Evolutionary conservation across 176 grass and related monocot genomes (phyloP), one percentile per base, ranked within the genome.

Genomic region (Carex kokanica): DNA sequence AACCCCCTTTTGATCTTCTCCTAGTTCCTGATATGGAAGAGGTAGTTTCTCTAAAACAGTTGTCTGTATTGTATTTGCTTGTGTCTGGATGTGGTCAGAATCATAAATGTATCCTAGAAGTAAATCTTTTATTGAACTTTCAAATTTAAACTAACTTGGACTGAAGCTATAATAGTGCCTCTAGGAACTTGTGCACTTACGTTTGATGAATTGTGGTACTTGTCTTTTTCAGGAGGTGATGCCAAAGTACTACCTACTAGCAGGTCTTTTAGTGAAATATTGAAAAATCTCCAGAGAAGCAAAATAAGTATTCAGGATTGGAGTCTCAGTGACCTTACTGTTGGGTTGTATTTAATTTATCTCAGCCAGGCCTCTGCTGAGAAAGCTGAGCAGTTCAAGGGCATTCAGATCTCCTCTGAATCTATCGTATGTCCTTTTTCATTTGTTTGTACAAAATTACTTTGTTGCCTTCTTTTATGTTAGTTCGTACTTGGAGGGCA

Each of bases 291-390:
- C 18, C 95, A 98, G 64, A 74, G 88, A 74, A 98, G 92, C 77
- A 98, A 93, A 87, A 83, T 93, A 16, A 92, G 90, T 89, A 90
- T 98, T 60, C 87, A 93, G 84, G 95, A 98, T 58, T 98, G 92
- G 92, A 98, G 95, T 81, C 86, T 98, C 17, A 93, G 89, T 64
- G 92, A 98, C 80, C 84, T 95, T 69, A 98, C 95, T 1, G 21
- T 98, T 61, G 95, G 92, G 27, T 87, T 98, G 34, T 98, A 95
- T 69, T 90, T 98, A 70, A 98, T 98, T 64, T 98, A 98, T 72
- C 90, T 98, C 53, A 95, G 89, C 64, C 95, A 93, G 91, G 87
- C 95, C 83, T 94, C 92, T n/a, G 55, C 92, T 18, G 86, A 85
- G 77, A 81, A 92, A 23, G 62, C 85, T 53, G 74, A 90, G 64